Conservation (phyloP, 495 filamentous ascomycete species). For the Penicillium diatomitis region DNA sequence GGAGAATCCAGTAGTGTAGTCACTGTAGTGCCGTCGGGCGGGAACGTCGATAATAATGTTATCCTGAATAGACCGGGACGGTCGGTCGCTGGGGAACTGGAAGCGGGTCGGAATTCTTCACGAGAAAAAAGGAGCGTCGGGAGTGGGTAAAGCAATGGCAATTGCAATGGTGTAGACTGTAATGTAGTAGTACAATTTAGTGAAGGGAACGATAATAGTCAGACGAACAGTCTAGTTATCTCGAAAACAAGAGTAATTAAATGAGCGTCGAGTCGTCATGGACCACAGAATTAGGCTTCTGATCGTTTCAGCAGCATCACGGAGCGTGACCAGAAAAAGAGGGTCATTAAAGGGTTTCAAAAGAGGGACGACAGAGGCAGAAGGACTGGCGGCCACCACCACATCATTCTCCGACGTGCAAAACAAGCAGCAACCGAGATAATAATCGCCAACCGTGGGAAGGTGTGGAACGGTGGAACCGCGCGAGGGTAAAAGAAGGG, state of each 20-base stretch:
- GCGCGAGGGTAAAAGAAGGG: conserved; percentile 13
- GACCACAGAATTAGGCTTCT: conserved; percentile 10
- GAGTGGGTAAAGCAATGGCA: not conserved
- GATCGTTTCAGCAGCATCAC: conserved; percentile 11
- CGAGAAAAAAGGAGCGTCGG: conserved; percentile 11
- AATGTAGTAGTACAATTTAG: no score
- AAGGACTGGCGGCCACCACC: conserved; percentile 26
- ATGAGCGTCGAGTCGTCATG: conserved; percentile 14
- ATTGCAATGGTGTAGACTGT: no score
- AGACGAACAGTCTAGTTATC: no score
- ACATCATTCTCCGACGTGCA: no score
- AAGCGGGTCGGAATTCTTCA: conserved; percentile 5
- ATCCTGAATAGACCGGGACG: no score
- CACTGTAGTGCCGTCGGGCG: no score
- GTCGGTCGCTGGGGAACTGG: conserved; percentile 1
- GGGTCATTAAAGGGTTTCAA: conserved; percentile 28
- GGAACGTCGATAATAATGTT: no score
- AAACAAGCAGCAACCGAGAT: no score
- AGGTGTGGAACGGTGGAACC: not conserved
- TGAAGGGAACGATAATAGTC: no score
- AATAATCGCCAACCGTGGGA: no score
- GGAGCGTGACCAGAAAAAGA: conserved; percentile 3
- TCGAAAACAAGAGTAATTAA: not conserved
- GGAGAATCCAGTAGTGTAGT: no score
- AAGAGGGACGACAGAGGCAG: conserved; percentile 23